Evolutionary conservation across 139 green algal species (phyloP).

Genomic region (Parachlorella kessleri): DNA sequence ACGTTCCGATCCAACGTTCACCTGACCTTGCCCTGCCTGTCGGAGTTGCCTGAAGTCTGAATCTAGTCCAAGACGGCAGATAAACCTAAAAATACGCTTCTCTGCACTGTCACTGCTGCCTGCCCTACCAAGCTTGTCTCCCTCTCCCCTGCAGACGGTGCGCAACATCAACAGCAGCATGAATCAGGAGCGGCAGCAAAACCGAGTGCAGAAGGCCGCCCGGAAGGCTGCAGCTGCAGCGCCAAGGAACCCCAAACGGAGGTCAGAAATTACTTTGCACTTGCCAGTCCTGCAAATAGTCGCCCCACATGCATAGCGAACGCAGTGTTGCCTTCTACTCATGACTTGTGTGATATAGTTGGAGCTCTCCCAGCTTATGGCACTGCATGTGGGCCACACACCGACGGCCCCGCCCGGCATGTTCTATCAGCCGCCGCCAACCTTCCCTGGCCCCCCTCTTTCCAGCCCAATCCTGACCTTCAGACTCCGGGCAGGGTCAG

Average conservation of each 20-base stretch:
- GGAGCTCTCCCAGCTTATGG: background rate
- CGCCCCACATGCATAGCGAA: background rate
- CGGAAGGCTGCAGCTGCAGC: background rate
- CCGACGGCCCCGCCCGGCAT: too few relatives aligned
- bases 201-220: background rate
- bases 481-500: too few relatives aligned
- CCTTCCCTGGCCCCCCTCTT: too few relatives aligned
- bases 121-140: background rate
- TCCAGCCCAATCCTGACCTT: too few relatives aligned
- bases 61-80: background rate
- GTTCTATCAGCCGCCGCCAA: too few relatives aligned
- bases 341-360: background rate
- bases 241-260: background rate
- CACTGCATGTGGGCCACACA: background rate
- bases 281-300: background rate
- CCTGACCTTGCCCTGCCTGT: background rate
- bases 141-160: background rate
- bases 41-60: background rate
- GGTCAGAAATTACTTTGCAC: too few relatives aligned
- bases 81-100: background rate
- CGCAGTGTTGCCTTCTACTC: background rate
- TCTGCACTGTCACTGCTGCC: background rate
- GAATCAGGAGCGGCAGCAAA: background rate
- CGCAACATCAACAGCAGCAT: background rate
- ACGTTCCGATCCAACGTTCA: background rate